Evolutionary conservation across 805 yeast genomes (phyloP).

Genomic region (Candida ficus): DNA sequence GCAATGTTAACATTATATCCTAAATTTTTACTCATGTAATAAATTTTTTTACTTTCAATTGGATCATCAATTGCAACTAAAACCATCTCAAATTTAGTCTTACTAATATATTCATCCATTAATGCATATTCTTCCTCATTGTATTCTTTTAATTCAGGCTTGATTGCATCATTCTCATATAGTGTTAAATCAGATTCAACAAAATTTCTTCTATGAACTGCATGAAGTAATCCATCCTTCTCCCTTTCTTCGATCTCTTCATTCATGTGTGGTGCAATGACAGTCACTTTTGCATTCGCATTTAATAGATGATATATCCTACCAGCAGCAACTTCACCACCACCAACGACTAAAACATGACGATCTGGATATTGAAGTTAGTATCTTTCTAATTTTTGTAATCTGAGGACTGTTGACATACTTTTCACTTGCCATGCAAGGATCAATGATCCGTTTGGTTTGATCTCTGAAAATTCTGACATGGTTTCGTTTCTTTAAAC

Average conservation of each 20-base stretch:
- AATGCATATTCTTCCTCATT: slow-evolving; percentile 21
- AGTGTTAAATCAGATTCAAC: slow-evolving; percentile 41
- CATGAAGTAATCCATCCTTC: slow-evolving; percentile 37
- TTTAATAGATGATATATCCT: slow-evolving; percentile 60
- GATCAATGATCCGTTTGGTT: slow-evolving; percentile 50
- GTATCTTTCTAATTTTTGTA: slow-evolving; percentile 8
- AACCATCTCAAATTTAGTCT: slow-evolving; percentile 51
- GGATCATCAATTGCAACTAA: slow-evolving; percentile 76
- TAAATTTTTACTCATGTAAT: slow-evolving; percentile 39
- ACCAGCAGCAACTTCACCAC: slow-evolving; percentile 72
- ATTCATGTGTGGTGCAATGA: slow-evolving; percentile 44
- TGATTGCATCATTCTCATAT: slow-evolving; percentile 32
- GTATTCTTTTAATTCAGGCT: slow-evolving; percentile 9
- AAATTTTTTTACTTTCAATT: slow-evolving; percentile 49
- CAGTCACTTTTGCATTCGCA: slow-evolving; percentile 68
- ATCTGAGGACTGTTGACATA: slow-evolving; percentile 29
- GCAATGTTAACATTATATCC: slow-evolving; percentile 72
- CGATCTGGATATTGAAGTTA: slow-evolving; percentile 28
- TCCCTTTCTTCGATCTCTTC: slow-evolving; percentile 30
- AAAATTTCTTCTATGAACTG: slow-evolving; percentile 42
- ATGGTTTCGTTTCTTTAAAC: too few species aligned
- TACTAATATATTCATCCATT: slow-evolving; percentile 26
- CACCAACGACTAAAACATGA: slow-evolving; percentile 71
- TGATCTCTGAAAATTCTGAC: slow-evolving; percentile 15
- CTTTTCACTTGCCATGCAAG: slow-evolving; percentile 72